A percentile compares a stretch with the other conserved stretches of the same genome.
phyloP scores from a whole-genome alignment of 116 monocot species.

The Phalaenopsis hybrid region DNA sequence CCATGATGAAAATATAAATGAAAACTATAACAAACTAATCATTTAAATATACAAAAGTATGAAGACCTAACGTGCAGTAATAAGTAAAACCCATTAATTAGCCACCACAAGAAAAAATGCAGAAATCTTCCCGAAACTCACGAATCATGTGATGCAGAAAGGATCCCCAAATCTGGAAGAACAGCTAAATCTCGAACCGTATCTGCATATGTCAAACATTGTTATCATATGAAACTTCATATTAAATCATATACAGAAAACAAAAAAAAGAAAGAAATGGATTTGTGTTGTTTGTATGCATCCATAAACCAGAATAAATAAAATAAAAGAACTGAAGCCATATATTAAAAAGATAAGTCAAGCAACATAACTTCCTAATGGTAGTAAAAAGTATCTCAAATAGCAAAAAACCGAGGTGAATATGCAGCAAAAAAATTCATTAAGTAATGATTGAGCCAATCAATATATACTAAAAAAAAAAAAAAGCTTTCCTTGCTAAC shows the following conservation, averaged over 20 bases:
- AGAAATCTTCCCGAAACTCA: conserved; percentile 19
- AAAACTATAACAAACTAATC: not conserved
- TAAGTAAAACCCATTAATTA: not conserved
- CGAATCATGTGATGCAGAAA: conserved; percentile 99
- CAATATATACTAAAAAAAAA: not conserved
- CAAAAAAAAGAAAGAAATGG: not conserved
- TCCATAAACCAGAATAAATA: conserved; percentile 1
- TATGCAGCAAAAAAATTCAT: not conserved
- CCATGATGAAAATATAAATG: not conserved
- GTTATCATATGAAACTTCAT: too few species aligned
- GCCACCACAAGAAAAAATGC: not conserved
- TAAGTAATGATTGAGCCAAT: not conserved
- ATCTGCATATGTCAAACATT: conserved; percentile 31
- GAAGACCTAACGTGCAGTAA: not conserved
- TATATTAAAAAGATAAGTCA: not conserved
- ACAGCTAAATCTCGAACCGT: conserved; percentile 80
- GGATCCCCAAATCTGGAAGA: conserved; percentile 76
- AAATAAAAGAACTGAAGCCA: conserved; percentile 1
- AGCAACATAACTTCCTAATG: not conserved
- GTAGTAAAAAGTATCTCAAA: too few species aligned
- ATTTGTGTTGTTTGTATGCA: not conserved
- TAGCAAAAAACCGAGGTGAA: not conserved
- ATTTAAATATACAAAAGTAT: not conserved
- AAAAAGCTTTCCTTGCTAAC: not conserved
- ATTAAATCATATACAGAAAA: not conserved